Base-by-base conservation (phyloP, 2,329 filamentous ascomycete species). In the Fusarium goolgardi region DNA sequence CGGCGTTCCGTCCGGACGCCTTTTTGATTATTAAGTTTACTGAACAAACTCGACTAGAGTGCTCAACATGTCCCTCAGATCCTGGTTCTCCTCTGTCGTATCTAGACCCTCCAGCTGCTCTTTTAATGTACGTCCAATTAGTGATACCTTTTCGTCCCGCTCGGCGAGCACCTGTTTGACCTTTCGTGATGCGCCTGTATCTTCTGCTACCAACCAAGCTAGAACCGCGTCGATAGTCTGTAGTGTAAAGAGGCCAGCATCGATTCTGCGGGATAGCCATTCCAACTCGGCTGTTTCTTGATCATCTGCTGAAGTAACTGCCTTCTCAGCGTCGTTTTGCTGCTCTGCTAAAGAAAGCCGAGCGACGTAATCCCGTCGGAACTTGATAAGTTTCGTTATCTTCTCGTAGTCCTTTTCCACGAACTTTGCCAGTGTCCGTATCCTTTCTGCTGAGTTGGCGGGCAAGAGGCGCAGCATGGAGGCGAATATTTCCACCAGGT, bases 361-460 rank as follows among this genome's bases (percentile, higher is more conserved):
- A 1, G 80, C 81, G 0, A 86, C 85, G 75, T 94, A 97, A 15
- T 92, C 90, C 47, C 87, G 81, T 40, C 94, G 87, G 47, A 97
- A 78, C 62, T 85, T 83, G 35, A 97, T 78, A 6, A 98, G 82
- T 75, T 90, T 92, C 8, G 76, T 81, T 37, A 93, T 88, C 82
- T 98, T 98, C 70, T 90, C 93, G 76, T 96, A 97, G 69, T 97
- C 90, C 76, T 93, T 97, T 78, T 99, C 96, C 20, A 97, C 91
- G 73, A 98, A 98, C 75, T 99, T 99, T 47, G 94, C 95, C 6
- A 98, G 85, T 1, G 91, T 87, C 6, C 96, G 88, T 71, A 98
- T 96, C 8, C 96, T 87, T 32, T 90, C 85, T 0, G 92, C 84
- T 2, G 92, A 94, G 32, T 93, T 88, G 18, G 89, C 91, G 0